phyloP scores from a whole-genome alignment of 208 protist species.

The Acanthamoeba pearcei region DNA sequence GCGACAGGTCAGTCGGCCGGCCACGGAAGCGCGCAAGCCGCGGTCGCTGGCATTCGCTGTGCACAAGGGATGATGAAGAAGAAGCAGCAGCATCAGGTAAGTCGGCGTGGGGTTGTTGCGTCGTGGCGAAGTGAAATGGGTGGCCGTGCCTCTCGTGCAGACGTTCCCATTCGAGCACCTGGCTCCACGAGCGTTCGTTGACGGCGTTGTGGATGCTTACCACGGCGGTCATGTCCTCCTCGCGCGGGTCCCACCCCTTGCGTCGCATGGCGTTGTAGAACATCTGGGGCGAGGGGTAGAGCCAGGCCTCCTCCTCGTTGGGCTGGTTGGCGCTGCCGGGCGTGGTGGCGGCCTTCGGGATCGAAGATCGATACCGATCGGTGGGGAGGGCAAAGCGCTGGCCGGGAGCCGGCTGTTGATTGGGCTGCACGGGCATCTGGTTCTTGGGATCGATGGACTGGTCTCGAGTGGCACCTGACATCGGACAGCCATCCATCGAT shows the following conservation, averaged over 20 bases:
- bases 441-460: constrained; percentile 82
- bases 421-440: constrained; percentile 82
- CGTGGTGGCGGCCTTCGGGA: constrained; percentile 73
- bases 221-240: constrained; percentile 82
- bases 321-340: constrained; percentile 16
- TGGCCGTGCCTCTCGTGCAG: constrained; percentile 71
- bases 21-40: constrained; percentile 84
- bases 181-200: constrained; percentile 85
- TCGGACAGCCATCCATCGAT: background rate
- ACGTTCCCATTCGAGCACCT: constrained; percentile 84
- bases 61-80: background rate
- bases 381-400: constrained; percentile 78
- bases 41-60: constrained; percentile 73
- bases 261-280: constrained; percentile 87
- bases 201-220: constrained; percentile 88
- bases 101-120: background rate
- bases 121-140: background rate
- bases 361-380: constrained; percentile 81
- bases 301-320: constrained; percentile 79
- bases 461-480: background rate
- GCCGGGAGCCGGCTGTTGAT: constrained; percentile 82
- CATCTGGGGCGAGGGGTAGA: constrained; percentile 88
- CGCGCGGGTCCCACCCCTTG: constrained; percentile 82
- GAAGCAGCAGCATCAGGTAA: background rate
- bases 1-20: constrained; percentile 82